A percentile compares a stretch with the other conserved stretches of the same genome.
phyloP scores from a whole-genome alignment of 2,329 filamentous ascomycete genomes.

The Phyllosticta citriasiana region DNA sequence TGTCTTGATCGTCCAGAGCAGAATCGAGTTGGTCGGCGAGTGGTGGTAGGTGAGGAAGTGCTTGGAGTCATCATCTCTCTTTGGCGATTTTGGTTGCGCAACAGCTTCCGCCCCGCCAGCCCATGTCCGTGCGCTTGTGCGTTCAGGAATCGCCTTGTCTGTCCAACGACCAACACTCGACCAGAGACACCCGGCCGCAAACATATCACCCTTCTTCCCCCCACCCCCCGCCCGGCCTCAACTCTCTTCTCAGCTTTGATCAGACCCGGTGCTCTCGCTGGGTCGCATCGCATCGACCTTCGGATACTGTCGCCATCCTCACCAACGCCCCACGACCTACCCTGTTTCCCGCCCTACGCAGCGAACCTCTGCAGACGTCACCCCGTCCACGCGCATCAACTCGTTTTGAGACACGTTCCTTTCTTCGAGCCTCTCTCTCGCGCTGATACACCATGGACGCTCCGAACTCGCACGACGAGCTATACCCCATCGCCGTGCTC shows the following conservation, averaged over 20 bases:
- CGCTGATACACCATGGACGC: constrained; percentile 59
- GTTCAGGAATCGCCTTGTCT: constrained; percentile 10
- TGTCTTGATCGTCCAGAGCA: neutral
- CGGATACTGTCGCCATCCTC: neutral
- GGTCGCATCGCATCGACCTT: constrained; percentile 8
- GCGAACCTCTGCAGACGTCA: constrained; percentile 9
- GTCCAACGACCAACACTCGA: constrained; percentile 10
- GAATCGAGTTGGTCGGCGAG: neutral
- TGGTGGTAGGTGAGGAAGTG: neutral
- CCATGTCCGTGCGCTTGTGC: constrained; percentile 4
- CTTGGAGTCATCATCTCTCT: constrained; percentile 2
- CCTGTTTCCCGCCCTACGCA: constrained; percentile 7
- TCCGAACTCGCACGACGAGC: constrained; percentile 88
- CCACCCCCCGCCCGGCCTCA: neutral
- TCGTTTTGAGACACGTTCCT: constrained; percentile 1
- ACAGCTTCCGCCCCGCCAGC: constrained; percentile 9
- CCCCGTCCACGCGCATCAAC: constrained; percentile 5
- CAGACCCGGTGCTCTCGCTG: constrained; percentile 4
- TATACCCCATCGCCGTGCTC: constrained; percentile 98
- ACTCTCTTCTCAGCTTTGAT: neutral
- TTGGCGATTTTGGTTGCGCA: constrained; percentile 9
- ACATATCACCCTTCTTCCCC: constrained; percentile 7
- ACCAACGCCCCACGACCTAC: constrained; percentile 4
- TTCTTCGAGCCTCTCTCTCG: constrained; percentile 22
- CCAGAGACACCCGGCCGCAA: constrained; percentile 10